Evolutionary conservation across 768 basidiomycete genomes (phyloP).

Genomic region (Lactifluus volemus): DNA sequence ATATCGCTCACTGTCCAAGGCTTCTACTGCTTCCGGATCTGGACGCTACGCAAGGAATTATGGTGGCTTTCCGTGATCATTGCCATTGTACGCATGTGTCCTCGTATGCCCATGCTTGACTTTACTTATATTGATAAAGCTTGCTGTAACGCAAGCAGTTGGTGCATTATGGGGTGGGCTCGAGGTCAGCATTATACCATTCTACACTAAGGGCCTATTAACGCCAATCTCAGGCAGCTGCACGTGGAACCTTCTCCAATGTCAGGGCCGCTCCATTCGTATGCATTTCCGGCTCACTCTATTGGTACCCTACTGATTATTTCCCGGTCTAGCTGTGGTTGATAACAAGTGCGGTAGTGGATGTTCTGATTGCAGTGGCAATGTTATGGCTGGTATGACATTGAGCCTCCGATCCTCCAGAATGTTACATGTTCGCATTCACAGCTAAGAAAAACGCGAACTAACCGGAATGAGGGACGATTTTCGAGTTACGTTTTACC

Average conservation of each 20-base stretch:
- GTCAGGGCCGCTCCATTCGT: not conserved
- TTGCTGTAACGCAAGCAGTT: not conserved
- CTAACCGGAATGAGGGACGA: not conserved
- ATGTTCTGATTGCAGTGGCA: constrained; percentile 8
- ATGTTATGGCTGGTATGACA: constrained; percentile 9
- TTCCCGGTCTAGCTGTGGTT: not conserved
- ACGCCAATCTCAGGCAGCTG: not conserved
- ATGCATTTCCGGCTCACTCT: not conserved
- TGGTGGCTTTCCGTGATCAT: not conserved
- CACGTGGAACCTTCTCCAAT: not conserved
- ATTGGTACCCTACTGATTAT: not conserved
- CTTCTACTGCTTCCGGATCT: constrained; percentile 5
- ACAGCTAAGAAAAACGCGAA: not conserved
- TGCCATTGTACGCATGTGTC: not conserved
- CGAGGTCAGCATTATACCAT: not conserved
- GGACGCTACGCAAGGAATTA: not conserved
- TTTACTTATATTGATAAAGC: not conserved
- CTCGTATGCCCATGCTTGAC: not conserved
- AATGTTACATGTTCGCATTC: not conserved
- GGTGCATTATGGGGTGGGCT: constrained; percentile 10
- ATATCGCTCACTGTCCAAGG: not conserved
- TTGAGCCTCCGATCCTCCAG: not conserved
- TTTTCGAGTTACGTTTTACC: constrained; percentile 9
- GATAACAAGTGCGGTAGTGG: constrained; percentile 2
- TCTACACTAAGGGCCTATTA: not conserved